phyloP scores from a whole-genome alignment of 2,329 filamentous ascomycete species.

The Alternaria gansuensis region DNA sequence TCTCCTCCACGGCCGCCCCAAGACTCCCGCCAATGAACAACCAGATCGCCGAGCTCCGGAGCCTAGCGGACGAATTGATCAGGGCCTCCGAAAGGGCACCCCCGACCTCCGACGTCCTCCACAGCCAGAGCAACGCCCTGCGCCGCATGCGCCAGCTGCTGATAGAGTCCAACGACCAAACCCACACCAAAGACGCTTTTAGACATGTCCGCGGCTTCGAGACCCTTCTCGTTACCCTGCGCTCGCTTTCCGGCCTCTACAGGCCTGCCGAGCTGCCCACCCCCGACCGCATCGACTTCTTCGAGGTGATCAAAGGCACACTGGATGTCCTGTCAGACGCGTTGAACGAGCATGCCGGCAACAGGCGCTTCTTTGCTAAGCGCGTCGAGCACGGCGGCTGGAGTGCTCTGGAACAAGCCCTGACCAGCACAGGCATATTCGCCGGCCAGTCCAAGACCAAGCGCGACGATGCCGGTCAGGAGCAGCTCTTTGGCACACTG shows the following conservation, averaged over 20 bases:
- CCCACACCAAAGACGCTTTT: slow-evolving; percentile 78
- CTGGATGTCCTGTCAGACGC: slow-evolving; percentile 77
- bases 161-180: slow-evolving; percentile 61
- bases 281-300: slow-evolving; percentile 70
- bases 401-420: slow-evolving; percentile 75
- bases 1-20: slow-evolving; percentile 52
- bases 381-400: slow-evolving; percentile 80
- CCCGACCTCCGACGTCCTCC: slow-evolving; percentile 45
- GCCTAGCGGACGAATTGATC: slow-evolving; percentile 49
- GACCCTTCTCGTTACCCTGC: slow-evolving; percentile 72
- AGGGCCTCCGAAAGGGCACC: slow-evolving; percentile 43
- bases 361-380: slow-evolving; percentile 84
- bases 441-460: slow-evolving; percentile 44
- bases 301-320: slow-evolving; percentile 74
- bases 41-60: slow-evolving; percentile 54
- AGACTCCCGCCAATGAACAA: slow-evolving; percentile 64
- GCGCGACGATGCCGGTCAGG: slow-evolving; percentile 55
- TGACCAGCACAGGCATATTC: slow-evolving; percentile 69
- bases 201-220: slow-evolving; percentile 82
- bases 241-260: slow-evolving; percentile 78
- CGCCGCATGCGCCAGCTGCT: slow-evolving; percentile 72
- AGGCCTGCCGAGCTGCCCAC: slow-evolving; percentile 69
- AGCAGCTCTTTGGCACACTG: slow-evolving; percentile 84
- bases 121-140: slow-evolving; percentile 61
- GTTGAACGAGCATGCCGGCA: slow-evolving; percentile 82